Conservation (phyloP, 768 basidiomycete genomes). For the Leccinum uliginosum region DNA sequence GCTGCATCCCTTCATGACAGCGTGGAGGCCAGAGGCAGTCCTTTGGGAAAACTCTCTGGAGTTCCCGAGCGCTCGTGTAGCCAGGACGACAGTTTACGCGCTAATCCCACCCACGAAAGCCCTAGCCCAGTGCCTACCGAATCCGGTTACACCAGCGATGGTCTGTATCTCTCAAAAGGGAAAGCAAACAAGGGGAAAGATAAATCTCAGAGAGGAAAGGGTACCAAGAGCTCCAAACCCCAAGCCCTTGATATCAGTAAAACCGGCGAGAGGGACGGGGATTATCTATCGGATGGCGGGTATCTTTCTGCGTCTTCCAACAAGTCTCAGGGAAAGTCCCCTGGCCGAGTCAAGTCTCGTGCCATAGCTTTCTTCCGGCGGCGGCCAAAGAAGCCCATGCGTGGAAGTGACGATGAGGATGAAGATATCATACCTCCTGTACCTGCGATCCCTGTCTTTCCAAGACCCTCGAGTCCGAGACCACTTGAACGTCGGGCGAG, state of each 20-base stretch:
- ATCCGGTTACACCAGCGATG: constrained; percentile 28
- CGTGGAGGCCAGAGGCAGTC: not conserved
- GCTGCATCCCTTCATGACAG: constrained; percentile 8
- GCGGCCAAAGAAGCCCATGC: constrained; percentile 23
- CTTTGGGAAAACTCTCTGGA: constrained; percentile 1
- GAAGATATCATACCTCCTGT: constrained; percentile 28
- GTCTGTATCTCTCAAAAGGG: constrained; percentile 29
- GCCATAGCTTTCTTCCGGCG: constrained; percentile 33
- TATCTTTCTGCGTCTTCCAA: constrained; percentile 33
- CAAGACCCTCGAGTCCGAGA: constrained; percentile 28
- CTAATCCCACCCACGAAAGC: constrained; percentile 4
- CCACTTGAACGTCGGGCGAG: constrained; percentile 21
- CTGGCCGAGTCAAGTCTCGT: constrained; percentile 27
- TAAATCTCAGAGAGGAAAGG: constrained; percentile 19
- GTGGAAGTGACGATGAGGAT: constrained; percentile 29
- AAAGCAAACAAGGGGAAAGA: constrained; percentile 15
- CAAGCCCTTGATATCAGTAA: constrained; percentile 15
- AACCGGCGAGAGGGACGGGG: constrained; percentile 19
- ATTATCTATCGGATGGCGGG: constrained; percentile 27
- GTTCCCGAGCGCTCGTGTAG: constrained; percentile 17
- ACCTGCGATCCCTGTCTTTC: constrained; percentile 27
- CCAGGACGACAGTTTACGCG: constrained; percentile 20
- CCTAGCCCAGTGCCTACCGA: constrained; percentile 20
- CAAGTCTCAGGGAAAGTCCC: constrained; percentile 28
- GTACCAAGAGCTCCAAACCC: constrained; percentile 16